phyloP scores from a whole-genome alignment of 2,329 filamentous ascomycete species.

The Tolypocladium cylindrosporum region DNA sequence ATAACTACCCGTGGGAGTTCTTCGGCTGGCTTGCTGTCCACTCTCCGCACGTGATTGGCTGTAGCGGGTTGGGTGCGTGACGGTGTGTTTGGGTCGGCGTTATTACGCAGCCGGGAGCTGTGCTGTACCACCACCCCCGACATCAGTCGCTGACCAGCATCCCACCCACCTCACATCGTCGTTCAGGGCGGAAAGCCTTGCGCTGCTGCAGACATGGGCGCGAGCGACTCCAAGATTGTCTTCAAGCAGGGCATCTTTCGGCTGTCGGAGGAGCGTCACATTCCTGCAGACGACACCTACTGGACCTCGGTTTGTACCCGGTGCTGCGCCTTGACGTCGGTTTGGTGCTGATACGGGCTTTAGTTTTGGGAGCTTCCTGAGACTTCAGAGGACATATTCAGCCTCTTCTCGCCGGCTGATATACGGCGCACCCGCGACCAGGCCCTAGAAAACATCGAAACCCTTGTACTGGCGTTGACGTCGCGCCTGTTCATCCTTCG shows the following conservation, averaged over 20 bases:
- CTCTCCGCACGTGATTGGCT: conserved; percentile 7
- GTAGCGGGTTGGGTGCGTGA: background rate
- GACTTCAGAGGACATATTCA: conserved; percentile 92
- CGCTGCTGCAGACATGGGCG: conserved; percentile 59
- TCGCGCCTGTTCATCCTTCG: conserved; percentile 72
- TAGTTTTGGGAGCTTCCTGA: conserved; percentile 98
- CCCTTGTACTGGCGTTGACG: conserved; percentile 73
- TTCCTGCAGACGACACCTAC: conserved; percentile 79
- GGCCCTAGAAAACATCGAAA: conserved; percentile 81
- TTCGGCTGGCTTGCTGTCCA: background rate
- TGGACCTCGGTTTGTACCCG: conserved; percentile 72
- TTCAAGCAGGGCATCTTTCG: conserved; percentile 98
- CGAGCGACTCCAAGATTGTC: conserved; percentile 95
- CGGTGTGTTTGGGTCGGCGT: background rate
- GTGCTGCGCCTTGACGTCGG: background rate
- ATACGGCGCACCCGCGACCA: conserved; percentile 81
- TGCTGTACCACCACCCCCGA: background rate
- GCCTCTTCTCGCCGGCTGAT: conserved; percentile 80
- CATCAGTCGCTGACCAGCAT: conserved; percentile 3
- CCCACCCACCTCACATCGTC: conserved; percentile 6
- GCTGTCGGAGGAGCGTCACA: conserved; percentile 83
- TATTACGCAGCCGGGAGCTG: background rate
- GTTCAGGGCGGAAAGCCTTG: conserved; percentile 10
- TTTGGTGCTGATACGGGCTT: conserved; percentile 3
- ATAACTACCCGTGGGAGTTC: conserved; percentile 5